phyloP scores from a whole-genome alignment of 805 yeast species.

The Yamadazyma ubonensis region DNA sequence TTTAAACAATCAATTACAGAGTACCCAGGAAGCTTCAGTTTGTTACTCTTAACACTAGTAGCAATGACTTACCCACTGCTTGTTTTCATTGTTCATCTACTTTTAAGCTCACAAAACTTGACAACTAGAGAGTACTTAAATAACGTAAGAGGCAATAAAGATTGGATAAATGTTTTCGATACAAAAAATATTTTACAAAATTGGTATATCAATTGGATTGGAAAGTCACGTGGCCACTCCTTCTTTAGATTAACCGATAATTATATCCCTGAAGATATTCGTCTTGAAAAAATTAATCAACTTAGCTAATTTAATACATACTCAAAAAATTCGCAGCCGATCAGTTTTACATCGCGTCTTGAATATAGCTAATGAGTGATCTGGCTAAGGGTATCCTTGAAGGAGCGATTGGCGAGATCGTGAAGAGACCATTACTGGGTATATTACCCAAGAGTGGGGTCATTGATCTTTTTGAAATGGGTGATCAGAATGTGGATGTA shows the following conservation, averaged over 20 bases:
- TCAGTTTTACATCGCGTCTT: no score
- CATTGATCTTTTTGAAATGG: not conserved
- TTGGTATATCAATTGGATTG: conserved; percentile 38
- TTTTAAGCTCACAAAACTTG: conserved; percentile 53
- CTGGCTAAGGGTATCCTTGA: not conserved
- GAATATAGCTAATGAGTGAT: no score
- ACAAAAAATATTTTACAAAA: conserved; percentile 24
- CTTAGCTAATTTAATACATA: not conserved
- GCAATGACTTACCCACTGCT: conserved; percentile 55
- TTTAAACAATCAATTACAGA: conserved; percentile 19
- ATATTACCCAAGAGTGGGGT: conserved; percentile 12
- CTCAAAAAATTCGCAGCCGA: not conserved
- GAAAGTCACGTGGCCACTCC: conserved; percentile 28
- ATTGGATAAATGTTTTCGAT: conserved; percentile 32
- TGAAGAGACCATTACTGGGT: conserved; percentile 9
- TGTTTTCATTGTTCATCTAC: conserved; percentile 53
- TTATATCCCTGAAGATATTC: conserved; percentile 23
- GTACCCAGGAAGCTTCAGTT: conserved; percentile 44
- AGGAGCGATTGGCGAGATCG: not conserved
- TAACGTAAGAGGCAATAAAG: conserved; percentile 32
- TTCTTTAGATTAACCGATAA: conserved; percentile 19
- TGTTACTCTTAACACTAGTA: conserved; percentile 50
- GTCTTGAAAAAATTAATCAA: conserved; percentile 26
- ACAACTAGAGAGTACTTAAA: conserved; percentile 74
- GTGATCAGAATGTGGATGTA: not conserved